A percentile compares a stretch with the other conserved stretches of the same genome.
These are phyloP conservation scores for Wickerhamiella parazyma DNA, from an alignment of 805 yeast species.

Conservation along the genomic window DNA sequence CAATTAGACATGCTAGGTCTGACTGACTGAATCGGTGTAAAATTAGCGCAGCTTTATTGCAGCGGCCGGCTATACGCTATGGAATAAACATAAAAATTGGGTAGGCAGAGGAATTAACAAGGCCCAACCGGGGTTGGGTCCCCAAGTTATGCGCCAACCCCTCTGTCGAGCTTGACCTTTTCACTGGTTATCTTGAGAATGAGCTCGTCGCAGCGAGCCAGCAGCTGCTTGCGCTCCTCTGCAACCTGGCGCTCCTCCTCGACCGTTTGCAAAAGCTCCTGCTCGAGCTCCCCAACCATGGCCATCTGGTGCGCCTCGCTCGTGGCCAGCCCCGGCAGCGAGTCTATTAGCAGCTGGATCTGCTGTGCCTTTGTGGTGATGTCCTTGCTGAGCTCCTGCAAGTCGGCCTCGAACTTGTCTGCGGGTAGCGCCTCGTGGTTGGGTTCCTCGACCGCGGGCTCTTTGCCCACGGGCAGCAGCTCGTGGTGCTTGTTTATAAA, in stretches of 20 bases:
- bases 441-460: slow-evolving; percentile 50
- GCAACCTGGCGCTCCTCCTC: slow-evolving; percentile 42
- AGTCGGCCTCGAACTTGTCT: slow-evolving; percentile 29
- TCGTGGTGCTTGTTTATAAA: slow-evolving; percentile 57
- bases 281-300: slow-evolving; percentile 47
- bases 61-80: too few species aligned
- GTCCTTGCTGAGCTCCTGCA: slow-evolving; percentile 70
- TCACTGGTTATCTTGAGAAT: slow-evolving; percentile 49
- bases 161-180: slow-evolving; percentile 22
- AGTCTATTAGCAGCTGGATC: slow-evolving; percentile 68
- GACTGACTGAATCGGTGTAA: not conserved
- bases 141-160: not conserved
- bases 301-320: slow-evolving; percentile 60
- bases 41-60: not conserved
- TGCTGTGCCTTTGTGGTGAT: slow-evolving; percentile 77
- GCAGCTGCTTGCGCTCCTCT: slow-evolving; percentile 47
- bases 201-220: slow-evolving; percentile 49
- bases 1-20: not conserved
- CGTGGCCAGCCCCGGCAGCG: slow-evolving; percentile 86
- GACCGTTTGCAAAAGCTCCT: slow-evolving; percentile 49
- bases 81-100: too few species aligned
- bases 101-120: too few species aligned
- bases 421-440: slow-evolving; percentile 23
- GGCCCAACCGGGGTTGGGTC: too few species aligned
- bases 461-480: slow-evolving; percentile 37